Evolutionary conservation across 805 yeast genomes (phyloP).

Genomic region (Blastobotrys peoriensis): DNA sequence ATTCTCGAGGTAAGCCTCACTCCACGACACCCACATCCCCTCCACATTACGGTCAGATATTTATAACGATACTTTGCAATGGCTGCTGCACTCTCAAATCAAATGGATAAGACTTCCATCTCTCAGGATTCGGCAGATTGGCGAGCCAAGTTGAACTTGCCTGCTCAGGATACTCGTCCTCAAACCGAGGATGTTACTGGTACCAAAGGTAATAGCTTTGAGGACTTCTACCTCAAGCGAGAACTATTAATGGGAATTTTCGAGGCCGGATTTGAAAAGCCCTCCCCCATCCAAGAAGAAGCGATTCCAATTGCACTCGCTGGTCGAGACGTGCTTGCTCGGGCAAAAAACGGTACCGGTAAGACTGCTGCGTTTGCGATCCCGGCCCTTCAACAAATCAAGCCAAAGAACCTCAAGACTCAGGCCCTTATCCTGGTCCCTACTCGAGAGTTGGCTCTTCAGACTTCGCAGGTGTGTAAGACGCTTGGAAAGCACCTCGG

Average conservation of each 20-base stretch:
- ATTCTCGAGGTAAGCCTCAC: too few species aligned
- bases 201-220: slow-evolving; percentile 86
- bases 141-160: slow-evolving; percentile 70
- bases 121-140: slow-evolving; percentile 40
- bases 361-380: slow-evolving; percentile 96
- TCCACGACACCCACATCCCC: too few species aligned
- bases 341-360: slow-evolving; percentile 99
- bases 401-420: slow-evolving; percentile 75
- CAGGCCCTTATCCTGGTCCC: slow-evolving; percentile 94
- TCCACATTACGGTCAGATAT: not conserved
- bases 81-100: slow-evolving; percentile 17
- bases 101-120: slow-evolving; percentile 14
- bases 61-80: slow-evolving; percentile 17
- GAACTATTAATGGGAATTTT: slow-evolving; percentile 96
- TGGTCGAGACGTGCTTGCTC: slow-evolving; percentile 92
- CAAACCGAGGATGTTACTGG: slow-evolving; percentile 94
- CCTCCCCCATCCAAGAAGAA: slow-evolving; percentile 97
- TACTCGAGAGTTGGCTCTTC: slow-evolving; percentile 95
- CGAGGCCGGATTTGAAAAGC: slow-evolving; percentile 98
- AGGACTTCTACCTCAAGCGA: slow-evolving; percentile 85
- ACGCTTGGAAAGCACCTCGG: slow-evolving; percentile 93
- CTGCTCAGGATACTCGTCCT: slow-evolving; percentile 84
- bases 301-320: slow-evolving; percentile 92
- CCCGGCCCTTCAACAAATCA: slow-evolving; percentile 83
- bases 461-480: slow-evolving; percentile 94